phyloP scores from a whole-genome alignment of 1,284 basidiomycete genomes.

The Melanopsichium pennsylvanicum region DNA sequence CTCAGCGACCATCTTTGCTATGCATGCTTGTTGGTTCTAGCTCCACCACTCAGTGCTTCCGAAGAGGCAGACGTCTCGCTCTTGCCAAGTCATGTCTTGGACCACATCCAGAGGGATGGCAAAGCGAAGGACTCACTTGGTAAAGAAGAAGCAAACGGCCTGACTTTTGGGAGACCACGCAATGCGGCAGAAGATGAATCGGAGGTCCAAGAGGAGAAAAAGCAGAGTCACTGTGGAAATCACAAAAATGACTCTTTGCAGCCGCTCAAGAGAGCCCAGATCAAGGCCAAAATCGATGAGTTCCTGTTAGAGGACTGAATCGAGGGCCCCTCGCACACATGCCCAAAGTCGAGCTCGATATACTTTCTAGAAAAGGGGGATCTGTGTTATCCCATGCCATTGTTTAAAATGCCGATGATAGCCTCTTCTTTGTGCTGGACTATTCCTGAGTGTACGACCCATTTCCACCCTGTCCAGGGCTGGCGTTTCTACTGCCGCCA shows the following conservation, averaged over 20 bases:
- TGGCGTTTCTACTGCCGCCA: constrained; percentile 4
- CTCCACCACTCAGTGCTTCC: background rate
- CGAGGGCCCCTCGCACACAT: no score
- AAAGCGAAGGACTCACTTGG: background rate
- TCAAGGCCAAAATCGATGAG: constrained; percentile 37
- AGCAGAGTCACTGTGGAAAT: constrained; percentile 1
- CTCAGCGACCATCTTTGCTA: constrained; percentile 32
- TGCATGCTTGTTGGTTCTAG: constrained; percentile 24
- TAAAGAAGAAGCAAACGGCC: background rate
- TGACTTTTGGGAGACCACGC: no score
- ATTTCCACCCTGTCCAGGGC: constrained; percentile 9
- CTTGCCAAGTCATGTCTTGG: constrained; percentile 18
- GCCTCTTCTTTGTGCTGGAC: no score
- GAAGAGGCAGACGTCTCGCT: background rate
- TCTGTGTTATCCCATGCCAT: no score
- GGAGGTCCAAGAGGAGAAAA: background rate
- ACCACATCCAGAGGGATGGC: constrained; percentile 2
- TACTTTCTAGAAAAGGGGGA: no score
- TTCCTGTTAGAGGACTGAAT: constrained; percentile 32
- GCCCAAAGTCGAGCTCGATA: no score
- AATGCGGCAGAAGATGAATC: background rate
- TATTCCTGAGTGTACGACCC: constrained; percentile 1
- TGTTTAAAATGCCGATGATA: no score
- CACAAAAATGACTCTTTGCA: constrained; percentile 9
- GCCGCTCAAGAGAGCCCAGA: constrained; percentile 27